These are phyloP conservation scores for Anisodus tanguticus DNA, from an alignment of 257 asterid genomes.

Conservation along the genomic window DNA sequence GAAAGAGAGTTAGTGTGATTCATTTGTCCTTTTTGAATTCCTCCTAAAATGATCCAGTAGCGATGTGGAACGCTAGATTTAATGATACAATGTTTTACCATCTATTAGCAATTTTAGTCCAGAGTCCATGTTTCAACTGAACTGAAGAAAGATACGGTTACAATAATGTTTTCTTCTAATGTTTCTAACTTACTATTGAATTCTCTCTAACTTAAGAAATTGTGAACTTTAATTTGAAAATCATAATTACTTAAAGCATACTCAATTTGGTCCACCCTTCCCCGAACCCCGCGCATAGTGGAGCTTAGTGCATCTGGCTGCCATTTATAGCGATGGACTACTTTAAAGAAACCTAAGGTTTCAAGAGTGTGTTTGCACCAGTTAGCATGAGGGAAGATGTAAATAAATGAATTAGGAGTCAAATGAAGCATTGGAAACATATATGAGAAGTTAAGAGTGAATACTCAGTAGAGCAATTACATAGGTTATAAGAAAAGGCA, in stretches of 20 bases:
- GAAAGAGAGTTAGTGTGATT: neutral
- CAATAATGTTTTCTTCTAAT: neutral
- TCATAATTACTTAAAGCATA: neutral
- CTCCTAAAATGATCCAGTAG: neutral
- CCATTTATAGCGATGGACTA: neutral
- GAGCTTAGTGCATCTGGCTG: too few relatives aligned
- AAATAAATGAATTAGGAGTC: neutral
- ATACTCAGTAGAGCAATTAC: too few relatives aligned
- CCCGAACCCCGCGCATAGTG: neutral
- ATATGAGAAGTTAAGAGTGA: neutral
- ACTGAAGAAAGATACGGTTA: neutral
- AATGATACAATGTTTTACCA: neutral
- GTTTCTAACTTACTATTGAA: neutral
- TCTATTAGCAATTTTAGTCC: slow-evolving; percentile 8
- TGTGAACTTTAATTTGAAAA: neutral
- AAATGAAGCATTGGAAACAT: neutral
- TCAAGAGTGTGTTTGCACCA: neutral
- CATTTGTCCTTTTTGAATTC: neutral
- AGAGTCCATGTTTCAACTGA: neutral
- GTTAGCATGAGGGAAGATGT: neutral
- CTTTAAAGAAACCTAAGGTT: neutral
- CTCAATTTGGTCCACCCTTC: neutral
- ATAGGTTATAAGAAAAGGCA: neutral
- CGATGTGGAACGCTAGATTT: neutral
- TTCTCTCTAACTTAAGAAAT: neutral